Conservation (phyloP, 805 yeast species). For the Kodamaea laetipori region DNA sequence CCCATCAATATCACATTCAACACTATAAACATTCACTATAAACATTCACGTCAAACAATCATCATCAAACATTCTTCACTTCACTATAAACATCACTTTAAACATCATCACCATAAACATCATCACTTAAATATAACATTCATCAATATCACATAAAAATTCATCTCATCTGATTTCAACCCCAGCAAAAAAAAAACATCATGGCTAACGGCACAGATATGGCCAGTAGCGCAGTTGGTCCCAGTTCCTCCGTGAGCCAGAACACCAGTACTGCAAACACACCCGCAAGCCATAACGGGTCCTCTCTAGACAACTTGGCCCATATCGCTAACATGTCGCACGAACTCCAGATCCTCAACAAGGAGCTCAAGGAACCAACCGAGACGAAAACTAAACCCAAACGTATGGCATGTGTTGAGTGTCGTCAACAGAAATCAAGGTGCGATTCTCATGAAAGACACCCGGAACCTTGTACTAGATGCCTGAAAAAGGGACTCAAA, state of each 20-base stretch:
- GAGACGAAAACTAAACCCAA: conserved; percentile 35
- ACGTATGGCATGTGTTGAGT: conserved; percentile 89
- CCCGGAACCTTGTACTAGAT: conserved; percentile 82
- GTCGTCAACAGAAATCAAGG: conserved; percentile 91
- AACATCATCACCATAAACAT: too few species aligned
- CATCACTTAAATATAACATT: too few species aligned
- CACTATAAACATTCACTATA: too few species aligned
- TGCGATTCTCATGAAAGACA: conserved; percentile 81
- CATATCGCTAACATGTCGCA: conserved; percentile 49
- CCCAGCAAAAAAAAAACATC: conserved; percentile 6
- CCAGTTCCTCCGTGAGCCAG: neutral
- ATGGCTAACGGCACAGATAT: conserved; percentile 3
- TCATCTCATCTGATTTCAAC: too few species aligned
- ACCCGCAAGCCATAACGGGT: neutral
- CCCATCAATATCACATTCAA: too few species aligned
- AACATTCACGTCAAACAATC: too few species aligned
- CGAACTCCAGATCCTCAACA: conserved; percentile 35
- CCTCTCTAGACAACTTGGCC: conserved; percentile 40
- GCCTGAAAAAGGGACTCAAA: conserved; percentile 64
- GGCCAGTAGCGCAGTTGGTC: neutral
- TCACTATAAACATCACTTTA: too few species aligned
- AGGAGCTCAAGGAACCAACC: conserved; percentile 17
- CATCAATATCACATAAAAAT: too few species aligned
- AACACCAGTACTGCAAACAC: neutral
- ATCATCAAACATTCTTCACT: too few species aligned